Evolutionary conservation across 2,329 filamentous ascomycete genomes (phyloP), one percentile per base, ranked within the genome.

Genomic region (Knufia petricola): DNA sequence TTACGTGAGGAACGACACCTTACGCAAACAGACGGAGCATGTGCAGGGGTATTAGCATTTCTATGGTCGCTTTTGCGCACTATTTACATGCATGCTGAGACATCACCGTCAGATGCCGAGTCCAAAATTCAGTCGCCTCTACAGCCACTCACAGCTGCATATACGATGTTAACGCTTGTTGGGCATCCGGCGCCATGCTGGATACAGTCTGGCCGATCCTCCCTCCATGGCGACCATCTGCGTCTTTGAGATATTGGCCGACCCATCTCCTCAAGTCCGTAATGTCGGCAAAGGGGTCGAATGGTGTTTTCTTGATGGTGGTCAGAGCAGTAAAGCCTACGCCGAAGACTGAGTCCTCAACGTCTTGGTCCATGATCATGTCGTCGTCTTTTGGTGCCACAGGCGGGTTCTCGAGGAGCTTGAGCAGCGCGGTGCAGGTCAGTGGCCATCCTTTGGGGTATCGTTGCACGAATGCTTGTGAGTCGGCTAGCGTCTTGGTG

Each of bases 311-410:
- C 64, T 84, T 87, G 70, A 90, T 92, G 0, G 90, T 95, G 69
- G 90, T 94, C 54, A 98, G 77, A 26, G 86, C 83, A 0, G 92
- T 96, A 68, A 94, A 98, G 7, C 88, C 90, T 55, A 95, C 82
- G 21, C 92, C 92, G 61, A 98, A 98, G 23, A 87, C 84, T 57
- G 95, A 81, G 64, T 98, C 92, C 60, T 98, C 92, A 21, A 95
- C 85, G 60, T 96, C 90, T 2, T 87, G 82, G 63, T 96, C 92
- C 9, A 81, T 78, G 54, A 94, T 82, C 44, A 86, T 70, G 57
- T 94, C 87, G 55, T 87, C 82, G 50, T 83, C 82, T 30, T 76
- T 70, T 1, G 82, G 78, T 12, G 75, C 74, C 3, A 90, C 77
- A 30, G 90, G 89, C 21, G 90, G 87, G 66, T 95, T 94, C 63